Conservation (phyloP, 805 yeast genomes). For the Hanseniaspora mollemarum region DNA sequence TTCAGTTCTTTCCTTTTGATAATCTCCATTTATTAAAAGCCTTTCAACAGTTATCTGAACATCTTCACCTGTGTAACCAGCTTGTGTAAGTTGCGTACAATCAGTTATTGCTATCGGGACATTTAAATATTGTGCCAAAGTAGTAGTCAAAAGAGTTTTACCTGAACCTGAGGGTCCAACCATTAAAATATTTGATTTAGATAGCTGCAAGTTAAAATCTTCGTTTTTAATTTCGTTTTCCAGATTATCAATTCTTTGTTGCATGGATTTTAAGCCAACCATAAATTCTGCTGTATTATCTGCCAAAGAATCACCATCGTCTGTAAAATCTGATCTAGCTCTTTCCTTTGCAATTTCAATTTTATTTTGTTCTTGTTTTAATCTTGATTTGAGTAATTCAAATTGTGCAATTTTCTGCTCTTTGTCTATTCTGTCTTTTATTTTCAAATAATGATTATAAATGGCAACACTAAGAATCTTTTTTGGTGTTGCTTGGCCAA, state of each 20-base stretch:
- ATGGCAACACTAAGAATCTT: constrained; percentile 52
- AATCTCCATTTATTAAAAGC: constrained; percentile 39
- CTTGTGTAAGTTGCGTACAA: constrained; percentile 52
- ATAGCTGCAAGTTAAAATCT: constrained; percentile 33
- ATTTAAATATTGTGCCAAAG: constrained; percentile 40
- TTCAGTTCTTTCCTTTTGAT: constrained; percentile 42
- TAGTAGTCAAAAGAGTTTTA: constrained; percentile 45
- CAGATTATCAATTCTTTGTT: constrained; percentile 7
- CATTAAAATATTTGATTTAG: constrained; percentile 45
- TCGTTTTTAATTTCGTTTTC: constrained; percentile 25
- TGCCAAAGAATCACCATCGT: constrained; percentile 21
- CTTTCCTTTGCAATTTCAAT: constrained; percentile 19
- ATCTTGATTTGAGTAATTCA: constrained; percentile 21
- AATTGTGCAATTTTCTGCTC: constrained; percentile 25
- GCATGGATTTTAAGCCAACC: constrained; percentile 26
- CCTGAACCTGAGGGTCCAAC: constrained; percentile 57
- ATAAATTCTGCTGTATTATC: constrained; percentile 25
- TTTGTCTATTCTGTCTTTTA: constrained; percentile 34
- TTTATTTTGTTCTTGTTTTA: constrained; percentile 11
- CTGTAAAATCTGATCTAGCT: constrained; percentile 24
- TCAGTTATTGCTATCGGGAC: constrained; percentile 51
- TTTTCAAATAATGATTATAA: constrained; percentile 44
- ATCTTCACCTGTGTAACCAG: constrained; percentile 57
- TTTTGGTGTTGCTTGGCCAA: constrained; percentile 48
- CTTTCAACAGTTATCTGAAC: constrained; percentile 48